These are phyloP conservation scores for Dryas drummondii DNA, from an alignment of 306 rosid species.

Conservation along the genomic window DNA sequence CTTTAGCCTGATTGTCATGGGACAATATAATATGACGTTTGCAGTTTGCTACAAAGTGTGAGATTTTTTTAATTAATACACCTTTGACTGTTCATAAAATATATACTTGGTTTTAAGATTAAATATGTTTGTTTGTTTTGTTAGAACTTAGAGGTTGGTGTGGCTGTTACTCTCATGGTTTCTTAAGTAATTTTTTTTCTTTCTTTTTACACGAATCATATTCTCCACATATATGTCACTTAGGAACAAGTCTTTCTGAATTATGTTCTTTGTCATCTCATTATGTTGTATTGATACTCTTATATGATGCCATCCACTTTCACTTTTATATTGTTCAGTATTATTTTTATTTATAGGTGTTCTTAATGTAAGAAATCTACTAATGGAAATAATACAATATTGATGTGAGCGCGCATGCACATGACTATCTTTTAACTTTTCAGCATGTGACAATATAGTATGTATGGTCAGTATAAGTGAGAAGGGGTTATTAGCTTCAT, in stretches of 20 bases:
- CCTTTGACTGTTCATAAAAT: neutral
- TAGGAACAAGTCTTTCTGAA: neutral
- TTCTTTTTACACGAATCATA: neutral
- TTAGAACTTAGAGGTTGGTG: neutral
- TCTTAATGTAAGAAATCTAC: neutral
- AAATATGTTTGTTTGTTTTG: neutral
- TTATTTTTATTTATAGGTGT: neutral
- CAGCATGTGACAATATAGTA: neutral
- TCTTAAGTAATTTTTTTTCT: neutral
- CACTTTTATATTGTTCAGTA: neutral
- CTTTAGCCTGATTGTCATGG: neutral
- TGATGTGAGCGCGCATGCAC: neutral
- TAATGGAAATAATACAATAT: neutral
- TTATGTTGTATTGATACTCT: neutral
- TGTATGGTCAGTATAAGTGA: neutral
- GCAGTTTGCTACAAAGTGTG: neutral
- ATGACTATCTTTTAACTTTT: neutral
- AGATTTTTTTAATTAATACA: neutral
- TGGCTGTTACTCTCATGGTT: neutral
- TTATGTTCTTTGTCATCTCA: neutral
- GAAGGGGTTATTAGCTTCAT: neutral
- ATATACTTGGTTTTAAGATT: neutral
- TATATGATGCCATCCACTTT: neutral
- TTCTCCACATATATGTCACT: neutral
- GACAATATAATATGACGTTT: neutral